A percentile compares a stretch with the other conserved stretches of the same genome.
Conservation (phyloP, 2,329 filamentous ascomycete species). For the Blumeriella jaapii region DNA sequence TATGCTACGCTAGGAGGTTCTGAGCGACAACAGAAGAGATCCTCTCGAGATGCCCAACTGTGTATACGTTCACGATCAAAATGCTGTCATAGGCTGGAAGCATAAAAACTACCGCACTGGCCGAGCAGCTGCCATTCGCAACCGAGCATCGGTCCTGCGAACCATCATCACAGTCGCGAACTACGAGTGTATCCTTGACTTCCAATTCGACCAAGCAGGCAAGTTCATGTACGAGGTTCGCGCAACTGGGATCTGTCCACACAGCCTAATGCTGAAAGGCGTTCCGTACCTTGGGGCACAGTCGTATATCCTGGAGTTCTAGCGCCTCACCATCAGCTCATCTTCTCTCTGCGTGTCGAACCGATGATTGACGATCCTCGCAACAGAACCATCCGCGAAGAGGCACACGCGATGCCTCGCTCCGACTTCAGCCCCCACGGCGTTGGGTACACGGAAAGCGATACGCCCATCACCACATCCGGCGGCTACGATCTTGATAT, state of each 20-base stretch:
- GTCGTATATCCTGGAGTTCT: constrained; percentile 59
- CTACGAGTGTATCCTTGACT: constrained; percentile 64
- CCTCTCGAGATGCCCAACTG: constrained; percentile 51
- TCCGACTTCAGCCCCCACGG: constrained; percentile 40
- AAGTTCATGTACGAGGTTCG: constrained; percentile 56
- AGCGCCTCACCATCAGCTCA: constrained; percentile 63
- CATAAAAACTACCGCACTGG: constrained; percentile 59
- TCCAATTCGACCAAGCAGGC: constrained; percentile 60
- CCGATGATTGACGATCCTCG: constrained; percentile 47
- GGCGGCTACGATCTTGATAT: constrained; percentile 37
- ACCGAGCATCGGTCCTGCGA: constrained; percentile 55
- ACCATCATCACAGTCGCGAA: constrained; percentile 62
- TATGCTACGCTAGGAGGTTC: constrained; percentile 52
- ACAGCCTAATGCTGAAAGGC: constrained; percentile 53
- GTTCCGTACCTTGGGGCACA: constrained; percentile 54
- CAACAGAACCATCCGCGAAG: constrained; percentile 45
- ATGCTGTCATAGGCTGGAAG: constrained; percentile 55
- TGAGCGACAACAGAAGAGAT: constrained; percentile 48
- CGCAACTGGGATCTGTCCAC: constrained; percentile 58
- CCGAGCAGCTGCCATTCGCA: constrained; percentile 49
- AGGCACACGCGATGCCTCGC: constrained; percentile 49
- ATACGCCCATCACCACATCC: constrained; percentile 36
- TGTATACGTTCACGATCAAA: constrained; percentile 60
- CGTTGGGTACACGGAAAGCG: constrained; percentile 36
- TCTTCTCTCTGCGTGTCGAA: constrained; percentile 57